Conservation (phyloP, 371 early-diverging fungal genomes). For the Mortierella sp. region DNA sequence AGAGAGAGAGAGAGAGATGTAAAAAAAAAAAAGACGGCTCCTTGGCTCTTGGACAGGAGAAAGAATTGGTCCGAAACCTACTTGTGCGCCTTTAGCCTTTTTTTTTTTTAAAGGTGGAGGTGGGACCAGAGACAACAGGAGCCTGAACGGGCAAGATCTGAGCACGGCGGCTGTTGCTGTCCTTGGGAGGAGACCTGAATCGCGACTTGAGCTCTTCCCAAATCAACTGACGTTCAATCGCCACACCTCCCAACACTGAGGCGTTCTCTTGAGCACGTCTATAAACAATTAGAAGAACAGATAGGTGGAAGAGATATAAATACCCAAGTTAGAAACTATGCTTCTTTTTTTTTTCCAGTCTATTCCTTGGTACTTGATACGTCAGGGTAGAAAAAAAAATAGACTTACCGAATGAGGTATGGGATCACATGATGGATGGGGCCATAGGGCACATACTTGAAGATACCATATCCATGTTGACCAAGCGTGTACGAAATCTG, state of each 20-base stretch:
- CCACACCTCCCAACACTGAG: constrained; percentile 68
- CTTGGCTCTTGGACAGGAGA: background rate
- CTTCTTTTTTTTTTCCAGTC: too few species aligned
- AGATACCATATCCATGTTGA: constrained; percentile 78
- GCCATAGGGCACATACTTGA: constrained; percentile 96
- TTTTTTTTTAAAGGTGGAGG: constrained; percentile 38
- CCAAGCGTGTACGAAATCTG: constrained; percentile 81
- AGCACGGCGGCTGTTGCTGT: constrained; percentile 26
- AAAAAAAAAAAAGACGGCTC: background rate
- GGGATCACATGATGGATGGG: constrained; percentile 92
- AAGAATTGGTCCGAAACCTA: background rate
- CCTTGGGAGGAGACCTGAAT: background rate
- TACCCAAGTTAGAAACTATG: too few species aligned
- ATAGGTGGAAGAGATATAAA: too few species aligned
- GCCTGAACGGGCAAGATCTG: constrained; percentile 41
- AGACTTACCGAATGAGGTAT: constrained; percentile 75
- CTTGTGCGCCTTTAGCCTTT: background rate
- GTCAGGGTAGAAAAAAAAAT: too few species aligned
- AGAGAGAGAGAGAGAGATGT: background rate
- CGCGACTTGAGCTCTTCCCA: constrained; percentile 62
- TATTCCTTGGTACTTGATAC: too few species aligned
- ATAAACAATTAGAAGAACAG: background rate
- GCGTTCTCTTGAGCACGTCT: constrained; percentile 96
- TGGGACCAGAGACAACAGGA: constrained; percentile 33
- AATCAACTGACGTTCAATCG: constrained; percentile 61